Percentiles rank a stretch among this genome's conserved stretches.
Conservation (phyloP, 768 basidiomycete species). For the Boletus rex-veris region DNA sequence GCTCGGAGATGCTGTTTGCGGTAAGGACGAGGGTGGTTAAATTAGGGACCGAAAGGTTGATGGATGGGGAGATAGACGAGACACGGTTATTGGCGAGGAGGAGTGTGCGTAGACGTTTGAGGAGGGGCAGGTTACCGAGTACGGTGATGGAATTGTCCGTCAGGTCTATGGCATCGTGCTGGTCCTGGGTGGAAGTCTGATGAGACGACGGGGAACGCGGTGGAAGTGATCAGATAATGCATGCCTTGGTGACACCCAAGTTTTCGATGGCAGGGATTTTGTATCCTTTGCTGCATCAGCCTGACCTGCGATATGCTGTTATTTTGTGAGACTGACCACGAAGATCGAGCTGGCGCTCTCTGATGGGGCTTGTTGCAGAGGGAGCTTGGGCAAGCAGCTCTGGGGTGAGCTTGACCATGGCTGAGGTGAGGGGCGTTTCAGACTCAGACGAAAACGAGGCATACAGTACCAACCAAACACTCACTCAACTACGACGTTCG, state of each 20-base stretch:
- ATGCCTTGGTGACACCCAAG: constrained; percentile 85
- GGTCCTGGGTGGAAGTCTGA: constrained; percentile 53
- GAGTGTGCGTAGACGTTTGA: constrained; percentile 80
- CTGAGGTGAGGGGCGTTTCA: constrained; percentile 29
- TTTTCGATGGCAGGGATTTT: constrained; percentile 97
- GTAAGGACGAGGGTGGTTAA: constrained; percentile 80
- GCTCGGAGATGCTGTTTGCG: constrained; percentile 74
- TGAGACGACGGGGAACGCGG: constrained; percentile 13
- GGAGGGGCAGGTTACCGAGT: constrained; percentile 82
- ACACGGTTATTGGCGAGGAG: constrained; percentile 90
- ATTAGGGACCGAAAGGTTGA: constrained; percentile 82
- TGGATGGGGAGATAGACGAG: constrained; percentile 74
- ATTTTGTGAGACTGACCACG: constrained; percentile 54
- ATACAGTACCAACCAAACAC: background rate
- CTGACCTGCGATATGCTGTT: constrained; percentile 1
- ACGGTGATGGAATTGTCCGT: constrained; percentile 86
- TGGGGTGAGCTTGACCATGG: constrained; percentile 87
- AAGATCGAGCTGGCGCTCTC: constrained; percentile 89
- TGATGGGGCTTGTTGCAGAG: constrained; percentile 76
- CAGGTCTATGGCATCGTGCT: constrained; percentile 90
- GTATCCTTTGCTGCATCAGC: constrained; percentile 54
- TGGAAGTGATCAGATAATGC: constrained; percentile 28
- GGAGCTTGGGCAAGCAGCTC: constrained; percentile 83
- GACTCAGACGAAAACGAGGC: constrained; percentile 33
- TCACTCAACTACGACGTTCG: background rate